Percentiles rank a stretch among this genome's conserved stretches.
Conservation (phyloP, 1,284 basidiomycete species). For the Cerioporus squamosus region DNA sequence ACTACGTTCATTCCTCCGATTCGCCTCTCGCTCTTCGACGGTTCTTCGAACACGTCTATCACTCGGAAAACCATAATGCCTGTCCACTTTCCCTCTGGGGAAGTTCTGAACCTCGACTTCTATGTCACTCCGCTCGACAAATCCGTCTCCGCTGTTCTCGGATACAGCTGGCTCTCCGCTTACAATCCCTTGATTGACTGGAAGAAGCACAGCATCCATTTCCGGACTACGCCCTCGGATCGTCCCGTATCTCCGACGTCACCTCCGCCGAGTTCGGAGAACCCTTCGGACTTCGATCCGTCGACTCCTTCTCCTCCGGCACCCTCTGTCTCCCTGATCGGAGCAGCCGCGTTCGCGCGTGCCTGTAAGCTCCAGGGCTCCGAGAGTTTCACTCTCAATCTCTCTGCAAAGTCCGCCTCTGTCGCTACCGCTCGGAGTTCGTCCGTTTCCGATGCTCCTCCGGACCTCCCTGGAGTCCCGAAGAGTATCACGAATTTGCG, state of each 20-base stretch:
- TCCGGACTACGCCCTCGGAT: background rate
- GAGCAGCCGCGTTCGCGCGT: conserved; percentile 11
- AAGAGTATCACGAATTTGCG: conserved; percentile 18
- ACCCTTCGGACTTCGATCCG: background rate
- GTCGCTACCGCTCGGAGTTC: background rate
- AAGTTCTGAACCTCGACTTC: conserved; percentile 2
- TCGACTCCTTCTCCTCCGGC: background rate
- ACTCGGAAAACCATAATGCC: background rate
- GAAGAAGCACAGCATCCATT: background rate
- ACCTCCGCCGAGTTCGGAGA: background rate
- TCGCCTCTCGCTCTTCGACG: conserved; percentile 1
- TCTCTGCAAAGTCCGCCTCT: background rate
- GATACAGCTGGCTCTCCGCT: conserved; percentile 1
- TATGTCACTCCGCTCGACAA: conserved; percentile 12
- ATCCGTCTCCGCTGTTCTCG: conserved; percentile 1
- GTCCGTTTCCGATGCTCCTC: conserved; percentile 6
- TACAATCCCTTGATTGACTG: conserved; percentile 6
- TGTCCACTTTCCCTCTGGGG: conserved; percentile 1
- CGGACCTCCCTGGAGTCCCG: conserved; percentile 28
- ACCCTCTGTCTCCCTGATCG: conserved; percentile 10
- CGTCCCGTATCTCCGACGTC: background rate
- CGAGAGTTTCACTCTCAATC: conserved; percentile 9
- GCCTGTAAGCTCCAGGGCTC: conserved; percentile 10
- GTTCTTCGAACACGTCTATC: conserved; percentile 5
- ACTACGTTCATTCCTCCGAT: background rate